phyloP scores from a whole-genome alignment of 495 filamentous ascomycete genomes.

The Apiosordaria backusii region DNA sequence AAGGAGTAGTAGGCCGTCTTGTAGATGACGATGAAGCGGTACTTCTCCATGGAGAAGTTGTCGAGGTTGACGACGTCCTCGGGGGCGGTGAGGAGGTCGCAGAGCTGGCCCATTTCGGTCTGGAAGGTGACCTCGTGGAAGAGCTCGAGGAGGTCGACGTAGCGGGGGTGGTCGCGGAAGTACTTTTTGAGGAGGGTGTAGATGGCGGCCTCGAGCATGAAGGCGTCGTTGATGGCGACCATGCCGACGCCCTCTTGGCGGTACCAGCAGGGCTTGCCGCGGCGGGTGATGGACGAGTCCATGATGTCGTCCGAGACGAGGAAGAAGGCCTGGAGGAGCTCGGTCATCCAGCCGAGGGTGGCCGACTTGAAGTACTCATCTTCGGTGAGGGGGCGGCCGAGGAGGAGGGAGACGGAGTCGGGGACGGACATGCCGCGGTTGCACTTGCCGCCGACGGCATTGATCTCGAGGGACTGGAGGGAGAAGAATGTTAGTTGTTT shows the following conservation, averaged over 20 bases:
- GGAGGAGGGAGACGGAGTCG: conserved; percentile 79
- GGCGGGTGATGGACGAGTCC: conserved; percentile 89
- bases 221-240: conserved; percentile 97
- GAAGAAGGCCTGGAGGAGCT: conserved; percentile 98
- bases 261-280: conserved; percentile 95
- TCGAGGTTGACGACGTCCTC: conserved; percentile 86
- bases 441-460: conserved; percentile 91
- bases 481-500: conserved; percentile 22
- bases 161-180: conserved; percentile 79
- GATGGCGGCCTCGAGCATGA: conserved; percentile 89
- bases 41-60: conserved; percentile 93
- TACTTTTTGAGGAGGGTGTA: conserved; percentile 89
- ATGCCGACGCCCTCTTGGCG: conserved; percentile 78
- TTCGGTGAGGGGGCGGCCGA: conserved; percentile 63
- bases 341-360: conserved; percentile 91
- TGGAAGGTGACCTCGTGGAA: conserved; percentile 93
- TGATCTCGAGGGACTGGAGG: conserved; percentile 69
- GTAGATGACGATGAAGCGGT: conserved; percentile 97
- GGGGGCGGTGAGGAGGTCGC: conserved; percentile 92
- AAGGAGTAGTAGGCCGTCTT: conserved; percentile 99
- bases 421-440: conserved; percentile 98
- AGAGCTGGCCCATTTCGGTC: conserved; percentile 90
- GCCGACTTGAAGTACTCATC: conserved; percentile 83
- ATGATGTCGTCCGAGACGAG: conserved; percentile 98
- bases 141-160: conserved; percentile 86